Conservation (phyloP, 345 rosid genomes). For the Citrus unshiu region DNA sequence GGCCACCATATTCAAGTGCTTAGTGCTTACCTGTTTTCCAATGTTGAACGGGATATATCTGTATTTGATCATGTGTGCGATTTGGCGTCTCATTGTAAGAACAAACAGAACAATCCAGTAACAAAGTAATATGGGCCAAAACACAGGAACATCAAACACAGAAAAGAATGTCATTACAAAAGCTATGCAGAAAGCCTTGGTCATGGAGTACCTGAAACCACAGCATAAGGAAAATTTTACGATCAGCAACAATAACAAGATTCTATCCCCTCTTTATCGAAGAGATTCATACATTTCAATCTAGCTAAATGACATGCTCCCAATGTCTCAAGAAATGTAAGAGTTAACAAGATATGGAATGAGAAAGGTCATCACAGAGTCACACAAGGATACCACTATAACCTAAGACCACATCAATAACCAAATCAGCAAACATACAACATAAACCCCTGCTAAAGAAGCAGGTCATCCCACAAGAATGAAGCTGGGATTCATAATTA, state of each 20-base stretch:
- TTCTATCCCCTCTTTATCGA: not conserved
- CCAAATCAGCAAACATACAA: not conserved
- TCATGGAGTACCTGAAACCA: slow-evolving; percentile 68
- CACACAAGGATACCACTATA: not conserved
- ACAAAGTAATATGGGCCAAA: slow-evolving; percentile 82
- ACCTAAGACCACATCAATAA: not conserved
- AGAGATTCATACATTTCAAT: not conserved
- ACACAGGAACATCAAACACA: slow-evolving; percentile 73
- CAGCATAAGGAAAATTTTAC: slow-evolving; percentile 5
- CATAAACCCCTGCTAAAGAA: not conserved
- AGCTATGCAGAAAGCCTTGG: slow-evolving; percentile 70
- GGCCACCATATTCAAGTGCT: not conserved
- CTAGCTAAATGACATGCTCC: not conserved
- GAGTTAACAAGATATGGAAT: not conserved
- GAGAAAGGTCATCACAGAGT: not conserved
- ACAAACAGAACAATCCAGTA: slow-evolving; percentile 78
- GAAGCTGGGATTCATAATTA: not conserved
- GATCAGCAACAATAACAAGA: not conserved
- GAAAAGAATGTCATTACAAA: slow-evolving; percentile 83
- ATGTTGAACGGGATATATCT: slow-evolving; percentile 61
- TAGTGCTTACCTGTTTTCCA: slow-evolving; percentile 68
- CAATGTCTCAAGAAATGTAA: not conserved
- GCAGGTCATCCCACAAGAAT: not conserved
- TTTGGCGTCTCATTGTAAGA: slow-evolving; percentile 79
- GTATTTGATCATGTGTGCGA: slow-evolving; percentile 86